phyloP scores from a whole-genome alignment of 306 rosid species.

The Castanopsis chinensis region DNA sequence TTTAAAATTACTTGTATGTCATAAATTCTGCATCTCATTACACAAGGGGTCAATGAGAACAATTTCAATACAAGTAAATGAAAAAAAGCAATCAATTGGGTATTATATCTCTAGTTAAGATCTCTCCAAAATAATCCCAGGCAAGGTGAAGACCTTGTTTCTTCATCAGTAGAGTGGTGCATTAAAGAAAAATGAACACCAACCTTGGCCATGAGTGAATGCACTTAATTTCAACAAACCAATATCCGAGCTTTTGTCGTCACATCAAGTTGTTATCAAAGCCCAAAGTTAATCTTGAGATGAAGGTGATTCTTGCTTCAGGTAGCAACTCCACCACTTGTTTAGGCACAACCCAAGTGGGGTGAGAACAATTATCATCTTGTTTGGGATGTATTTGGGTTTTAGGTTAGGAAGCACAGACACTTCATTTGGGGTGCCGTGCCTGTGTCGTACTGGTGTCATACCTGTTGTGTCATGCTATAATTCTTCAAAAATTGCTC shows the following conservation, averaged over 20 bases:
- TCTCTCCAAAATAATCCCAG: neutral
- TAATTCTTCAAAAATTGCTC: too few relatives aligned
- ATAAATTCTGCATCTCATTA: neutral
- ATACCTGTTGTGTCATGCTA: too few relatives aligned
- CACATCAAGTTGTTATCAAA: too few relatives aligned
- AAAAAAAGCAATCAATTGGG: neutral
- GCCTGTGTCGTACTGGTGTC: too few relatives aligned
- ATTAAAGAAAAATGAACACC: neutral
- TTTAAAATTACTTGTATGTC: neutral
- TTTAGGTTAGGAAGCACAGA: too few relatives aligned
- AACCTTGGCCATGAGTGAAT: neutral
- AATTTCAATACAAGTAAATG: neutral
- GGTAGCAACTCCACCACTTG: too few relatives aligned
- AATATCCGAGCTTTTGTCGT: neutral
- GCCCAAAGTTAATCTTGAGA: too few relatives aligned
- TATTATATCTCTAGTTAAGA: neutral
- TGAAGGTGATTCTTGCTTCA: too few relatives aligned
- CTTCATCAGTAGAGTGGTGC: neutral
- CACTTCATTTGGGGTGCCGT: too few relatives aligned
- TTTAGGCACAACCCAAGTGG: too few relatives aligned
- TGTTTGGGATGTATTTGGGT: too few relatives aligned
- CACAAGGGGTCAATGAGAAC: neutral
- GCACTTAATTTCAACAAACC: neutral
- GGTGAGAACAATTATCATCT: too few relatives aligned
- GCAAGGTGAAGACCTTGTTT: neutral